Conservation (phyloP, 148 eudicot genomes). For the Mesembryanthemum crystallinum region DNA sequence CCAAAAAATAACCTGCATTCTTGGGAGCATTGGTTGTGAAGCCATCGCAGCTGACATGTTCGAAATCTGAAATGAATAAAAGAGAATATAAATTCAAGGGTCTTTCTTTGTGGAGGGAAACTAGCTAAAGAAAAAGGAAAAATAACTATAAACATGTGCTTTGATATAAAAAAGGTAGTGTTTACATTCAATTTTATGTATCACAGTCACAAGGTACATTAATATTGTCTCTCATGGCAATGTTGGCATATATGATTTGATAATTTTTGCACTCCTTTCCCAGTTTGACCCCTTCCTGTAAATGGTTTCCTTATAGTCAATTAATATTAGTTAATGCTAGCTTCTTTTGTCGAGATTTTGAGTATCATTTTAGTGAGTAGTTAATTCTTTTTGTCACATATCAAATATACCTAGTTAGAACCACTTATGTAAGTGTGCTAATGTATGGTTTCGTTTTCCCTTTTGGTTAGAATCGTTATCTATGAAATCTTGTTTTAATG, state of each 20-base stretch:
- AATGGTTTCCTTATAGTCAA: neutral
- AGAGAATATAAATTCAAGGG: conserved; percentile 2
- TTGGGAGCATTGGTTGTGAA: conserved; percentile 66
- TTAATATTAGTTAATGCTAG: neutral
- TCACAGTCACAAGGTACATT: neutral
- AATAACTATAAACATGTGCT: neutral
- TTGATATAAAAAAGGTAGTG: neutral
- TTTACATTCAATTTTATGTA: neutral
- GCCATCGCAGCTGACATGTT: conserved; percentile 84
- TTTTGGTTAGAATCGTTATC: neutral
- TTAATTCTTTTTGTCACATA: neutral
- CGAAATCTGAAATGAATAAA: conserved; percentile 55
- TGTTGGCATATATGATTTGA: neutral
- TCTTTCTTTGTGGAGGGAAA: neutral
- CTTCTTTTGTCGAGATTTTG: too few species aligned
- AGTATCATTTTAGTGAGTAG: neutral
- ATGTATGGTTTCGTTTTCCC: neutral
- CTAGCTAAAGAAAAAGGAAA: too few species aligned
- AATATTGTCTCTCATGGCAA: neutral
- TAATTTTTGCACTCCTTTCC: neutral
- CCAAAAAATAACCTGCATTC: conserved; percentile 72
- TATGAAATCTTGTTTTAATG: too few species aligned
- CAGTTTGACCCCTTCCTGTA: neutral
- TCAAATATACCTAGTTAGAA: neutral
- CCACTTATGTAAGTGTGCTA: too few species aligned